phyloP scores from a whole-genome alignment of 2,329 filamentous ascomycete species.

The Botrytis galanthina region DNA sequence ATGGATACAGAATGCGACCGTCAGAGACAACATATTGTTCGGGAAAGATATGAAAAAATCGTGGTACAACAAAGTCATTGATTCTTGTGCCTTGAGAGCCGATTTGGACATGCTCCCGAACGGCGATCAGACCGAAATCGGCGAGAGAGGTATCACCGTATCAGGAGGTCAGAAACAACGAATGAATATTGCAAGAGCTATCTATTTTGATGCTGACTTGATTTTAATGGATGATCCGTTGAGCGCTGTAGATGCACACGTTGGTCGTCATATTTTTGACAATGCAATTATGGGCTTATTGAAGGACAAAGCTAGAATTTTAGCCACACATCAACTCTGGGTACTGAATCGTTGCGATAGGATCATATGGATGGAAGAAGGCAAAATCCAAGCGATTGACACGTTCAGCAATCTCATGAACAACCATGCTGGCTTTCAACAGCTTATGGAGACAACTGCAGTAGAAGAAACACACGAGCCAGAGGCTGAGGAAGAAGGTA shows the following conservation, averaged over 20 bases:
- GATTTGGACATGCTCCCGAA: conserved; percentile 93
- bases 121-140: conserved; percentile 87
- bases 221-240: conserved; percentile 69
- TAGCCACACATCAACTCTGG: conserved; percentile 94
- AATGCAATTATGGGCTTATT: conserved; percentile 88
- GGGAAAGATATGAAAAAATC: conserved; percentile 71
- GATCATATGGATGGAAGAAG: conserved; percentile 90
- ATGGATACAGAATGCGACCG: conserved; percentile 92
- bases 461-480: conserved; percentile 62
- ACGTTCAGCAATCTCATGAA: conserved; percentile 87
- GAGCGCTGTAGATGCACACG: conserved; percentile 67
- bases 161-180: conserved; percentile 95
- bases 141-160: conserved; percentile 91
- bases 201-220: conserved; percentile 67
- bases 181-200: conserved; percentile 84
- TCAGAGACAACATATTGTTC: conserved; percentile 88
- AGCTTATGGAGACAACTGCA: conserved; percentile 80
- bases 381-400: conserved; percentile 78
- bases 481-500: conserved; percentile 47
- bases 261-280: conserved; percentile 80
- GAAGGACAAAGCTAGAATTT: conserved; percentile 82
- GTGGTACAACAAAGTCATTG: conserved; percentile 68
- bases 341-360: conserved; percentile 87
- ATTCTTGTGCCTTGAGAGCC: conserved; percentile 74
- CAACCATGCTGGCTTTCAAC: conserved; percentile 72